Percentiles rank a stretch among this genome's conserved stretches.
Evolutionary conservation across 2,329 filamentous ascomycete genomes (phyloP).

Genomic region (Neospermospora avenae): DNA sequence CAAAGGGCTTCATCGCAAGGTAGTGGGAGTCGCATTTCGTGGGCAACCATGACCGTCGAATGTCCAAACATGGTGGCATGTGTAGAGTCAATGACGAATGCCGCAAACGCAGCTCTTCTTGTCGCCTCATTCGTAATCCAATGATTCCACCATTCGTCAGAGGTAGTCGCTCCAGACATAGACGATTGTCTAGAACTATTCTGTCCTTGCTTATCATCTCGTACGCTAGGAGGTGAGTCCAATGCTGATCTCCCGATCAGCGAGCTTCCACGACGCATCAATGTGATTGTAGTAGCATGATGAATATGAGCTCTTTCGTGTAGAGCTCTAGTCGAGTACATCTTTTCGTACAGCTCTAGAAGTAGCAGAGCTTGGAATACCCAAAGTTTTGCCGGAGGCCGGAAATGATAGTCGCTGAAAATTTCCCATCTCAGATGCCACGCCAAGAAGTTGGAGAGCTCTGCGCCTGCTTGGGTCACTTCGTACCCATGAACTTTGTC

Average conservation of each 20-base stretch:
- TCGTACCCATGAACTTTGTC: constrained; percentile 77
- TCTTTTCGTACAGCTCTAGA: constrained; percentile 94
- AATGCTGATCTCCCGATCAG: constrained; percentile 81
- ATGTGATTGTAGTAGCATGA: constrained; percentile 88
- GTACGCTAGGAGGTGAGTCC: constrained; percentile 76
- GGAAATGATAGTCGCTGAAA: constrained; percentile 86
- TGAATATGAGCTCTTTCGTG: constrained; percentile 96
- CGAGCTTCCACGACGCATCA: constrained; percentile 92
- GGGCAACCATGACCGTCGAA: constrained; percentile 93
- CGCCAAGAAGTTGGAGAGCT: constrained; percentile 84
- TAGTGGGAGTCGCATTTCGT: constrained; percentile 87
- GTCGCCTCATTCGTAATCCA: constrained; percentile 97
- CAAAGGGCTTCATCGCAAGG: constrained; percentile 92
- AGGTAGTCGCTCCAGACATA: constrained; percentile 63
- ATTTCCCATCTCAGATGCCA: constrained; percentile 94
- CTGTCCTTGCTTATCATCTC: constrained; percentile 41
- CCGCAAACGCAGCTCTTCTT: constrained; percentile 83
- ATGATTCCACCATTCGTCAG: constrained; percentile 90
- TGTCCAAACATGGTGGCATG: constrained; percentile 98
- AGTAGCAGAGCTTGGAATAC: constrained; percentile 88
- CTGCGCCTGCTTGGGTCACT: constrained; percentile 71
- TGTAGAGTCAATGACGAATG: constrained; percentile 92
- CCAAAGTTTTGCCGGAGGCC: constrained; percentile 92
- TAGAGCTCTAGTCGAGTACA: constrained; percentile 87
- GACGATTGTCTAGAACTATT: constrained; percentile 59